Base-by-base conservation (phyloP, 2,329 filamentous ascomycete genomes). In the Ambrosiella cleistominuta region DNA sequence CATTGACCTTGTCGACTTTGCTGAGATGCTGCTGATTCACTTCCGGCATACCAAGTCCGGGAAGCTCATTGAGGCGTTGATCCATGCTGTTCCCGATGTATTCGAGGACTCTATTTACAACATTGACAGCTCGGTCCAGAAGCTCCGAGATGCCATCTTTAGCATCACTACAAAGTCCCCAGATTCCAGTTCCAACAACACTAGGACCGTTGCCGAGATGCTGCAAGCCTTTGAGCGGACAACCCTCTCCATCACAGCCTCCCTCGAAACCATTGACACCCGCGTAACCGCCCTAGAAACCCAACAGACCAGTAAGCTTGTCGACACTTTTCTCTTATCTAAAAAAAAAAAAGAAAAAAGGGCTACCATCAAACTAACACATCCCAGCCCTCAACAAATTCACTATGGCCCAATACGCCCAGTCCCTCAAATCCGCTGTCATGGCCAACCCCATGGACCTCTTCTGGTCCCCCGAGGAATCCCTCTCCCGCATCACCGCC, bases 211-310 rank as follows among this genome's bases (percentile, higher is more conserved):
- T 39, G n/a, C 27, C 68, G 0, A 78, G 67, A 57, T 76, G 71
- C 52, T 76, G 71, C 0, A 75, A 72, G 13, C 74, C 67, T 60
- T 76, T 75, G 1, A 76, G 66, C 0, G 76, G 66, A 1, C 73
- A 68, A 0, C 74, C 67, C 69, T 76, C 39, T 35, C 47, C n/a
- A 38, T 60, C 7, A 57, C 55, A 15, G 58, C 58, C 15, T 54
- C 58, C 1, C 50, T 60, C 2, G 54, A 60, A 19, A 60, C 54
- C 13, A 49, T 60, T n/a, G 58, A 60, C n/a, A 39, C 15, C 35
- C 39, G 58, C 15, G 42, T 60, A 13, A 49, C 50, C 12, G 49
- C 54, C n/a, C 37, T 60, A 4, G 58, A 60, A 38, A 57, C 8
- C 11, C 42, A 47, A 37, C 42, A 51, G 3, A 53, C 9, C 11